A percentile compares a stretch with the other conserved stretches of the same genome.
Conservation (phyloP, 192 early-diverging fungal genomes). For the Coemansia sp. region DNA sequence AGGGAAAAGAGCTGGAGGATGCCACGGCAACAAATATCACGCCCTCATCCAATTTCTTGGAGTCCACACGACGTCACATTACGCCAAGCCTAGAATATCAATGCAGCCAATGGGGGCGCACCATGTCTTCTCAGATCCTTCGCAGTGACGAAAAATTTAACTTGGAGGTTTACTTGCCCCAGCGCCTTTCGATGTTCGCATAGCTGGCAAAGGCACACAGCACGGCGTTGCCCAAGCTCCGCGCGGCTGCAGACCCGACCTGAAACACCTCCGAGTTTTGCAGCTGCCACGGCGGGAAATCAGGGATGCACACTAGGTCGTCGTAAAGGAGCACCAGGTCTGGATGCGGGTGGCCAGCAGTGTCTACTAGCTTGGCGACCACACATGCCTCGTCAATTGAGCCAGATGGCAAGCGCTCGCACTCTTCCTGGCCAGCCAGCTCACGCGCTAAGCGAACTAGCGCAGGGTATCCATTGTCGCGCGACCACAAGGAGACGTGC, state of each 20-base stretch:
- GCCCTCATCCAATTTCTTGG: neutral
- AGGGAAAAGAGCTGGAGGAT: neutral
- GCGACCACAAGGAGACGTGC: constrained; percentile 42
- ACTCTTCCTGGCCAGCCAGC: constrained; percentile 13
- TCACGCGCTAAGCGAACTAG: constrained; percentile 19
- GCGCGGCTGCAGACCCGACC: constrained; percentile 7
- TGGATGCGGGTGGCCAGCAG: constrained; percentile 26
- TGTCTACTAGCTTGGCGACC: constrained; percentile 15
- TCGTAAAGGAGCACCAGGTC: constrained; percentile 40
- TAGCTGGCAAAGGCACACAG: constrained; percentile 30
- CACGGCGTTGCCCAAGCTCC: constrained; percentile 28
- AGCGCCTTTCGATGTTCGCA: constrained; percentile 44
- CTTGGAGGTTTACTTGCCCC: constrained; percentile 27
- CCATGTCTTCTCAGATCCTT: constrained; percentile 3
- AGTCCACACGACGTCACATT: neutral
- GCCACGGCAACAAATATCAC: neutral
- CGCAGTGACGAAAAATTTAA: neutral
- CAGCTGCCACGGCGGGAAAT: constrained; percentile 52
- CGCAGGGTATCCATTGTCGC: constrained; percentile 34
- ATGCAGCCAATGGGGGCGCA: constrained; percentile 3
- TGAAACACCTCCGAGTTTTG: constrained; percentile 48
- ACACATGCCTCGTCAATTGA: constrained; percentile 20
- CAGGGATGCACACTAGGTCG: constrained; percentile 35
- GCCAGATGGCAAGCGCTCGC: constrained; percentile 10
- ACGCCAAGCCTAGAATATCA: neutral